Evolutionary conservation across 2,329 filamentous ascomycete species (phyloP).

Genomic region (Westerdykella sp.): DNA sequence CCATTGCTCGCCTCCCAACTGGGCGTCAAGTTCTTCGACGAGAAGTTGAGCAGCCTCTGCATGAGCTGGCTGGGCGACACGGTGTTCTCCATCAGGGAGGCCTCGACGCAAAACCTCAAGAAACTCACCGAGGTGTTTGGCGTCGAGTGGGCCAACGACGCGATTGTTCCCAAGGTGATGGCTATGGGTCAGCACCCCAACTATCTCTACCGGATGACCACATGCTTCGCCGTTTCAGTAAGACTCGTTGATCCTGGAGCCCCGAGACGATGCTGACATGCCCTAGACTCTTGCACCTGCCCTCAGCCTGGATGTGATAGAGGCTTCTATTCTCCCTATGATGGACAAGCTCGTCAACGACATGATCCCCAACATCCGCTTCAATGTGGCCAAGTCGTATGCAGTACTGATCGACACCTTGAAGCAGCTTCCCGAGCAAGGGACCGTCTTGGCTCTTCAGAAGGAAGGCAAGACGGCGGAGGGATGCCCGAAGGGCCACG

Average conservation of each 20-base stretch:
- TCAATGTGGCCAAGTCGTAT: conserved; percentile 99
- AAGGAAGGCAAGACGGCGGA: conserved; percentile 59
- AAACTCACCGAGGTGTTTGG: conserved; percentile 98
- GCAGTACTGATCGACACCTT: conserved; percentile 83
- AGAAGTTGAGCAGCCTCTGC: conserved; percentile 89
- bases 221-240: conserved; percentile 98
- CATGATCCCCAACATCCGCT: conserved; percentile 97
- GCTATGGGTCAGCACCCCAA: conserved; percentile 97
- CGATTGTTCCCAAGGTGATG: conserved; percentile 98
- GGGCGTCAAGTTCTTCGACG: conserved; percentile 95
- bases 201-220: conserved; percentile 99
- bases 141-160: conserved; percentile 93
- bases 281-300: conserved; percentile 83
- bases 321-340: conserved; percentile 89
- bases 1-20: conserved; percentile 91
- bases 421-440: conserved; percentile 80
- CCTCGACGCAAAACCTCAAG: conserved; percentile 94
- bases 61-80: conserved; percentile 99
- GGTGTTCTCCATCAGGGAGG: conserved; percentile 96
- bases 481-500: conserved; percentile 64
- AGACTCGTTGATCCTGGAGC: conserved; percentile 36
- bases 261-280: conserved; percentile 13
- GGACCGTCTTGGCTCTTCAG: conserved; percentile 78
- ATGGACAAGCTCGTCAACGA: conserved; percentile 89
- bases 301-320: conserved; percentile 87